Conservation (phyloP, 169 alveolate species). For the Plasmodium gonderi region DNA sequence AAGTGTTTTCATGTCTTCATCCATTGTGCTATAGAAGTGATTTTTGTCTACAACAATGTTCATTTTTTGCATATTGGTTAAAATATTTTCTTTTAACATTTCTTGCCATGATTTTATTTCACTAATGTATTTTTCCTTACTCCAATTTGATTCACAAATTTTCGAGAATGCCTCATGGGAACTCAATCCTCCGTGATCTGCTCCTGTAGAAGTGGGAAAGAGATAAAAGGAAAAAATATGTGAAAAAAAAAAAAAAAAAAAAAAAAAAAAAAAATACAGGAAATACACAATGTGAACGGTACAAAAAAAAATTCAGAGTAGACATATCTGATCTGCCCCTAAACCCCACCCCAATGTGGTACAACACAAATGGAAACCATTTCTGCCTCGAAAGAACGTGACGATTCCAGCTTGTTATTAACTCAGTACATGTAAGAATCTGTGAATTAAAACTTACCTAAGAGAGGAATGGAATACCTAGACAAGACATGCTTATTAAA, state of each 20-base stretch:
- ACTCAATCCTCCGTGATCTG: constrained; percentile 67
- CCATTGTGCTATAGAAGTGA: constrained; percentile 26
- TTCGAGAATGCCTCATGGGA: constrained; percentile 41
- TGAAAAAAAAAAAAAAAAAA: too few species aligned
- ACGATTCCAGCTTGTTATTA: not conserved
- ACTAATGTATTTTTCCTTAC: not conserved
- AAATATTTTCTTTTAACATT: not conserved
- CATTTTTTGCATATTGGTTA: constrained; percentile 18
- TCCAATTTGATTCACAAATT: not conserved
- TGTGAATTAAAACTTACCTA: constrained; percentile 1
- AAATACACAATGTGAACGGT: too few species aligned
- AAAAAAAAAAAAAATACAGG: too few species aligned
- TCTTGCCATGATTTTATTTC: constrained; percentile 47
- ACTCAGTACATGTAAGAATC: not conserved
- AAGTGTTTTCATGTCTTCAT: not conserved
- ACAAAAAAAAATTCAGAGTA: not conserved
- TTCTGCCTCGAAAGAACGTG: too few species aligned
- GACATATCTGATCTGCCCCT: too few species aligned
- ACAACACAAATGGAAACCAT: too few species aligned
- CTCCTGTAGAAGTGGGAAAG: not conserved
- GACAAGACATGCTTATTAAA: constrained; percentile 21
- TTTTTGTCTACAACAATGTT: constrained; percentile 15
- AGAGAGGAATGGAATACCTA: constrained; percentile 1
- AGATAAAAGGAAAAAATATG: not conserved
- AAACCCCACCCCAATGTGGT: too few species aligned